These are phyloP conservation scores for Teratosphaeria gauchensis DNA, from an alignment of 2,329 filamentous ascomycete species.

Conservation along the genomic window DNA sequence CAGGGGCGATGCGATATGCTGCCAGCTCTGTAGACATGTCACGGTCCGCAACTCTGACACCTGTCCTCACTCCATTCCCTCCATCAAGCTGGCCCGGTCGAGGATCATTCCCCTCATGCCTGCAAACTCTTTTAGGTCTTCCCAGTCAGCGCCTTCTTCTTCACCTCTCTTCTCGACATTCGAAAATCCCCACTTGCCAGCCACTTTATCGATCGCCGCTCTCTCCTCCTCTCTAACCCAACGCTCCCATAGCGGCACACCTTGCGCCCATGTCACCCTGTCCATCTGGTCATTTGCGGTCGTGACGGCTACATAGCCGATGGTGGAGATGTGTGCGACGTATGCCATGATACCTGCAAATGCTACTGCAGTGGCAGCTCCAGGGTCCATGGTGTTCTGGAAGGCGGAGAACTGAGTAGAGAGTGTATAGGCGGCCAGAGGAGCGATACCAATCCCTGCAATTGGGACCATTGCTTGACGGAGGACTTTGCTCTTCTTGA, in stretches of 20 bases:
- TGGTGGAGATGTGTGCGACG: slow-evolving; percentile 65
- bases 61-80: slow-evolving; percentile 65
- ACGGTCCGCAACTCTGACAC: background rate
- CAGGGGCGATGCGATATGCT: background rate
- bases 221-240: slow-evolving; percentile 89
- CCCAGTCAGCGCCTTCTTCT: slow-evolving; percentile 86
- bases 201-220: slow-evolving; percentile 74
- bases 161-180: slow-evolving; percentile 72
- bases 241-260: slow-evolving; percentile 67
- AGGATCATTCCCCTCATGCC: slow-evolving; percentile 79
- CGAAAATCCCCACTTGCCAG: slow-evolving; percentile 84
- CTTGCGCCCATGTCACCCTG: slow-evolving; percentile 79
- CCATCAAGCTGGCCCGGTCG: slow-evolving; percentile 82
- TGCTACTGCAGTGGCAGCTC: slow-evolving; percentile 64
- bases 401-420: slow-evolving; percentile 57
- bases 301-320: slow-evolving; percentile 74
- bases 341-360: slow-evolving; percentile 79
- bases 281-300: slow-evolving; percentile 94
- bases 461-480: slow-evolving; percentile 54
- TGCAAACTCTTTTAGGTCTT: slow-evolving; percentile 72
- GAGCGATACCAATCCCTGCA: slow-evolving; percentile 47
- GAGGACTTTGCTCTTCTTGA: slow-evolving; percentile 56
- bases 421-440: slow-evolving; percentile 59
- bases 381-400: slow-evolving; percentile 68
- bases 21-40: background rate